phyloP scores from a whole-genome alignment of 441 rosid genomes.

The Codiaeum variegatum region DNA sequence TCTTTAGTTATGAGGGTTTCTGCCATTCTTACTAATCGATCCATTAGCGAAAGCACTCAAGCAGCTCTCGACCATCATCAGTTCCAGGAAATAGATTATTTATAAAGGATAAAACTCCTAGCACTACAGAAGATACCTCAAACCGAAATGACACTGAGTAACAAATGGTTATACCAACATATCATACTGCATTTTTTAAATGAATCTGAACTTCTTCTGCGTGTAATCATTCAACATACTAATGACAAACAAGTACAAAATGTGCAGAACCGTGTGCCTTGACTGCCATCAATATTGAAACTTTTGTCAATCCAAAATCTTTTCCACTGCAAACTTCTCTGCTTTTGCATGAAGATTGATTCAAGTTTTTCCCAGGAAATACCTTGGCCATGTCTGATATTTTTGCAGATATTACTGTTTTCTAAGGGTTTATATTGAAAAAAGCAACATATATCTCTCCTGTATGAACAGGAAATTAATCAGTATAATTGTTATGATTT shows the following conservation, averaged over 20 bases:
- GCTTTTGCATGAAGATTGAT: conserved; percentile 38
- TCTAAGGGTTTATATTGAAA: conserved; percentile 62
- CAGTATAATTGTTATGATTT: neutral
- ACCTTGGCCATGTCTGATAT: conserved; percentile 51
- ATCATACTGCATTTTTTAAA: neutral
- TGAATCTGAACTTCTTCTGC: neutral
- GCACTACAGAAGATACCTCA: neutral
- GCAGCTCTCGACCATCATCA: neutral
- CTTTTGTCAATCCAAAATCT: conserved; percentile 27
- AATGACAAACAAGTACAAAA: conserved; percentile 51
- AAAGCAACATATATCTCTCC: conserved; percentile 74
- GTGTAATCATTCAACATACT: neutral
- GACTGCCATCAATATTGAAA: conserved; percentile 40
- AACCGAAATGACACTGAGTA: neutral
- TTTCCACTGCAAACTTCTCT: conserved; percentile 68
- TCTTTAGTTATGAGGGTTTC: too few species aligned
- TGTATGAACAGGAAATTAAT: conserved; percentile 19
- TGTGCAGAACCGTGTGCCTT: conserved; percentile 59
- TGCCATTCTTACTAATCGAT: too few species aligned
- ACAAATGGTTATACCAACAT: neutral
- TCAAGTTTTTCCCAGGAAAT: conserved; percentile 36
- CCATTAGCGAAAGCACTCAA: too few species aligned
- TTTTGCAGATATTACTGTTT: conserved; percentile 48
- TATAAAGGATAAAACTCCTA: neutral
- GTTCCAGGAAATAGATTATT: neutral